Base-by-base conservation (phyloP, 345 rosid species). In the Brassica napus region DNA sequence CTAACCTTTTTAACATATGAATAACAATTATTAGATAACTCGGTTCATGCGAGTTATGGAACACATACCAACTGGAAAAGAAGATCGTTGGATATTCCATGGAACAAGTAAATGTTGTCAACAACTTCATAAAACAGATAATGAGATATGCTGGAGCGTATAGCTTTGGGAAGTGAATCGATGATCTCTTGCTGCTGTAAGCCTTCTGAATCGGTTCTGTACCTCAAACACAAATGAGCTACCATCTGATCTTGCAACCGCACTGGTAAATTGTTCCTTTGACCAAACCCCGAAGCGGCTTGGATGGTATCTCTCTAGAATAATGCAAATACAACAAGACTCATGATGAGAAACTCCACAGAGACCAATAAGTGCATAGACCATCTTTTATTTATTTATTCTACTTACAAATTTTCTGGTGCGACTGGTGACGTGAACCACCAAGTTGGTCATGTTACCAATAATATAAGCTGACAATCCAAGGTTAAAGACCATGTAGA, bases 161-260 rank as follows among this genome's bases (percentile, higher is more conserved):
- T 94, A 55, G 98, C 98, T 80, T 92, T 94, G 1, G 98, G 98
- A 24, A 94, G 93, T 18, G 93, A 66, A 35, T 88, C 94, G 7
- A 94, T 82, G 31, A 82, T 89, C 82, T 94, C 98, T 86, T 92
- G 97, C 75, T 94, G 97, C 76, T 90, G 98, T 79, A 94, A 71
- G 12, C 98, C 98, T 76, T 94, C 97, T 31, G 94, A 86, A 77
- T 91, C 92, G 4, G 98, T 88, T 84, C 97, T 88, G 81, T 85
- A 87, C 83, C 86, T 91, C 82, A 94, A 87, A 78, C 89, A 86
- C 82, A 94, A 82, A 85, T 94, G 97, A 78, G 96, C 96, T 2
- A 94, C 87, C 94, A 94, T 94, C 78, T 94, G 98, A 71, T 94
- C 98, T 86, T 89, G 91, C 65, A 94, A 77, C 4, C 97, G 88